Conservation (phyloP, 148 eudicot genomes). For the Arctostaphylos glauca region DNA sequence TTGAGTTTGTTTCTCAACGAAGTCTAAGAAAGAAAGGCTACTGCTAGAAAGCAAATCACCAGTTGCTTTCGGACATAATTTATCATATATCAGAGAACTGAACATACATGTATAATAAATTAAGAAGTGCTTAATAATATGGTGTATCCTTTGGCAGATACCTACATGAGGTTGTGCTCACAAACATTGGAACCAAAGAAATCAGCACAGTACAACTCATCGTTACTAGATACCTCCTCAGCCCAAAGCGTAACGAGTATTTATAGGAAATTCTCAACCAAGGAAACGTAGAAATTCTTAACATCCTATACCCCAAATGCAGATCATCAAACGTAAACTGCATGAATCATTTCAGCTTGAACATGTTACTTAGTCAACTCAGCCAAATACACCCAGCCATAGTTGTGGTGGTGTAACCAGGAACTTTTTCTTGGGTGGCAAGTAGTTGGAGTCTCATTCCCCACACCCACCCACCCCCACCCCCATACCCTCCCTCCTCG, state of each 20-base stretch:
- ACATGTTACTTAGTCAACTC: not conserved
- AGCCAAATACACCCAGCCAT: not conserved
- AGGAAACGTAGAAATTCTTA: not conserved
- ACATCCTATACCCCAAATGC: not conserved
- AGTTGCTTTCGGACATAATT: not conserved
- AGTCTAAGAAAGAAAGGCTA: not conserved
- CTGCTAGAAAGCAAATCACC: not conserved
- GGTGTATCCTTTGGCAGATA: not conserved
- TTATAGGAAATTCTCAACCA: not conserved
- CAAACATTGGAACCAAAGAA: not conserved
- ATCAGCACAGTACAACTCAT: not conserved
- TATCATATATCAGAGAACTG: not conserved
- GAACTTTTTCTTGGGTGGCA: too few species aligned
- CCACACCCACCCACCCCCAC: too few species aligned
- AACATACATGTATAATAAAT: too few species aligned
- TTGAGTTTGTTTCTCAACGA: not conserved
- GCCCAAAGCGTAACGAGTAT: not conserved
- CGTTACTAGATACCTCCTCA: not conserved
- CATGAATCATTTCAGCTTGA: not conserved
- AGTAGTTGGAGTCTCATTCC: too few species aligned
- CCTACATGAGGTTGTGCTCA: not conserved
- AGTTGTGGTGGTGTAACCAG: too few species aligned
- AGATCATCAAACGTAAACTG: not conserved
- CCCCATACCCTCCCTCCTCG: too few species aligned
- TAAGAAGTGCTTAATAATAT: not conserved